Percentiles rank a stretch among this genome's conserved stretches.
These are phyloP conservation scores for Colletotrichum cuscutae DNA, from an alignment of 2,329 filamentous ascomycete genomes.

Conservation along the genomic window DNA sequence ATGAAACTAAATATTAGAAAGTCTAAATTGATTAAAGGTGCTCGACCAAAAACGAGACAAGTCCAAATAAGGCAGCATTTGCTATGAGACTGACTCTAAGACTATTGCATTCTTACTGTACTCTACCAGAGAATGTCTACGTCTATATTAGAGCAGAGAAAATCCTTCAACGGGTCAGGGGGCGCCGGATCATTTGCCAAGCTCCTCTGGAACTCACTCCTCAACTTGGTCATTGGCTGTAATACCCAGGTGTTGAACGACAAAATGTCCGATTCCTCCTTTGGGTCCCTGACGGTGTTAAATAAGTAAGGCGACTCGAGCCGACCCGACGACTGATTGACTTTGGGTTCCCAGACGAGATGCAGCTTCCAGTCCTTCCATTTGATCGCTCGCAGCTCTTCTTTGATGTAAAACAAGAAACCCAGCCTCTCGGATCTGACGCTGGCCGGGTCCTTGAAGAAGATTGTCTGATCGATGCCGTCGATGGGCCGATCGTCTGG, in stretches of 20 bases:
- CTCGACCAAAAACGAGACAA: not conserved
- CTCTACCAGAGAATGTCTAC: not conserved
- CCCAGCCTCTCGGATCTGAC: conserved; percentile 38
- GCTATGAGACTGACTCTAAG: not conserved
- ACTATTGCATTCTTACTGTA: not conserved
- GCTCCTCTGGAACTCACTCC: conserved; percentile 41
- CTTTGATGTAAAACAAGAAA: conserved; percentile 48
- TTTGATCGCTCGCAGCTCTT: conserved; percentile 46
- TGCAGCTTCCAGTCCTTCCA: conserved; percentile 50
- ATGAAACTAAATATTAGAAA: not conserved
- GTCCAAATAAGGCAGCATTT: not conserved
- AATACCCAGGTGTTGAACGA: conserved; percentile 46
- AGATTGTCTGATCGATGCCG: conserved; percentile 41
- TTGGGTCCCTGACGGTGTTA: conserved; percentile 44
- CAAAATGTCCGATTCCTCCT: conserved; percentile 46
- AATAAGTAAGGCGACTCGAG: conserved; percentile 47
- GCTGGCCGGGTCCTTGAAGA: conserved; percentile 39
- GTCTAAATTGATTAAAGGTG: not conserved
- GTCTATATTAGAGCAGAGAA: not conserved
- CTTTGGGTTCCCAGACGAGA: conserved; percentile 47
- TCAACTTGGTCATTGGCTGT: conserved; percentile 43
- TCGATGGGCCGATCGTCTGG: conserved; percentile 45
- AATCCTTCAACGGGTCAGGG: conserved; percentile 43
- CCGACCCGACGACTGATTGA: conserved; percentile 44
- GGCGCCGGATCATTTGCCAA: conserved; percentile 44